Base-by-base conservation (phyloP, 495 filamentous ascomycete genomes). In the Monascus purpureus region DNA sequence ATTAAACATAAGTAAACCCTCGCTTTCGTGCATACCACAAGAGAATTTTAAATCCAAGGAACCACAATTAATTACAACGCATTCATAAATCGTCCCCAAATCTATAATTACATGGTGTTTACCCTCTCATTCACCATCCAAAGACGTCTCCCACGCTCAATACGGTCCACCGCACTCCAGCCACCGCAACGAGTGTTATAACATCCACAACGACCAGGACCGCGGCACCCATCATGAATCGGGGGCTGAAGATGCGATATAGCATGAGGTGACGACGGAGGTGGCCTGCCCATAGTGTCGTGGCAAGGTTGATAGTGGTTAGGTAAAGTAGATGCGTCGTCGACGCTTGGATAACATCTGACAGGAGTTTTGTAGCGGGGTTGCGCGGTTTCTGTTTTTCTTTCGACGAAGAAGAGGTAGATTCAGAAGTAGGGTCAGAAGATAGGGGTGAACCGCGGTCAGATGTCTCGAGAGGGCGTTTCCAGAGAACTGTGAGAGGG, bases 261-360 rank as follows among this genome's bases (percentile, higher is more conserved):
- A 97, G 64, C 92, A 97, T 97, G 28, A 97, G 63, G 59, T 99
- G 90, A 30, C 90, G 67, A 23, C 92, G 62, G 31, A 99, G 59
- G 45, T 81, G 72, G 5, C 82, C 86, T 0, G 88, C 83, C 77
- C 83, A 93, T 54, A 81, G 75, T 39, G 80, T 86, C 3, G 83
- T 93, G 0, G 84, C 82, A 8, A 90, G 57, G 22, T 76, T 74
- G 45, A 94, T 71, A 16, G 77, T 75, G 3, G 84, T 80, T 38
- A 83, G 81, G 44, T 85, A 93, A 2, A 83, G 62, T 4, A 88
- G 53, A 46, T 90, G 79, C 2, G 74, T 81, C 29, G 63, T 73
- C 20, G 78, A 61, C 2, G 82, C 80, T 30, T 74, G 71, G 15
- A 73, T 73, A 1, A 85, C 68, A 32, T 70, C 68, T 2, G 75